Evolutionary conservation across 2,329 filamentous ascomycete genomes (phyloP), one percentile per base, ranked within the genome.

Genomic region (Fusarium circinatum): DNA sequence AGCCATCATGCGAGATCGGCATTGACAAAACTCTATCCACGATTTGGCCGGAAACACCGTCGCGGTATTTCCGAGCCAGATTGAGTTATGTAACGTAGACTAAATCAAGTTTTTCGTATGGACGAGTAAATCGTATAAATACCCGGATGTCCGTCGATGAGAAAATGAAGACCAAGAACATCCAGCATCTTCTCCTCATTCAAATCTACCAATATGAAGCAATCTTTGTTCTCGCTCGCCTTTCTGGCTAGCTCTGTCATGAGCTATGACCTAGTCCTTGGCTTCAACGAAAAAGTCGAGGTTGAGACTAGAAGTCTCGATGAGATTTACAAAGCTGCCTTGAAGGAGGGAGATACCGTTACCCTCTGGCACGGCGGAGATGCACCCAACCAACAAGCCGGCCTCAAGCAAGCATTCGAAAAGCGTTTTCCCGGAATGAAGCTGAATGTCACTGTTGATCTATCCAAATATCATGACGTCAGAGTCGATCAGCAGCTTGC

Each of bases 381-480:
- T 41, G 85, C 87, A 64, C 71, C 71, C 34, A 76, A 74, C 47
- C 83, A 85, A 56, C 83, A 83, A 39, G 75, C 84, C 60, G 34
- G 17, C 3, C 66, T 87, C 20, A 87, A 85, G 73, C 45, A 77
- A 8, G 81, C 81, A 2, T 89, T 88, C 68, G 85, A 87, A 70
- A 69, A 75, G 2, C 79, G 80, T 1, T 89, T 88, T 71, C 87
- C 87, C 0, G 83, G 83, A 14, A 84, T 89, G 65, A 85, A 82
- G 8, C 82, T 89, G 22, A 88, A 89, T 71, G 56, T 88, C 41
- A 89, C 87, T 1, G 86, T 89, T 48, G 87, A 89, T 65, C 75
- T 89, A 0, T 88, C 87, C 66, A 89, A 89, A 73, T 89, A 89
- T 70, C 87, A 87, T 70, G 85, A 88, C 62, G 80, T 74, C 24